Percentiles rank a stretch among this genome's conserved stretches.
Evolutionary conservation across 805 yeast genomes (phyloP).

Genomic region (Saturnispora mendoncae): DNA sequence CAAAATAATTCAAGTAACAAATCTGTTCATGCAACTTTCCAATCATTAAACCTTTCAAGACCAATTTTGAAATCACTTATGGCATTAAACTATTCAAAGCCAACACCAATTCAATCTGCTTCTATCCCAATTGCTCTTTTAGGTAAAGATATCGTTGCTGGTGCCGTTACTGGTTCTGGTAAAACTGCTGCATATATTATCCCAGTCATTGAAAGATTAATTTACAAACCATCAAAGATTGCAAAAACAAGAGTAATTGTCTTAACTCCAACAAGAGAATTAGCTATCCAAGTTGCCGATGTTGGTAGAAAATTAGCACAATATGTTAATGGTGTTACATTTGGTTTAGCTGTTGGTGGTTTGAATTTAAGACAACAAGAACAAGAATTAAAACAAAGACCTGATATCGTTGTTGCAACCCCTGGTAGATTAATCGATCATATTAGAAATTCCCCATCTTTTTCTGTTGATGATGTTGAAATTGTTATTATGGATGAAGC

Average conservation of each 20-base stretch:
- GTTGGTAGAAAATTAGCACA: conserved; percentile 82
- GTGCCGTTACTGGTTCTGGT: conserved; percentile 99
- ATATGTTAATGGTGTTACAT: conserved; percentile 65
- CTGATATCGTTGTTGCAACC: conserved; percentile 94
- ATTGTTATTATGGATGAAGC: conserved; percentile 95
- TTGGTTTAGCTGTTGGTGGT: conserved; percentile 98
- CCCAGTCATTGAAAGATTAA: conserved; percentile 85
- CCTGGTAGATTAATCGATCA: conserved; percentile 99
- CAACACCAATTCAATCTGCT: conserved; percentile 91
- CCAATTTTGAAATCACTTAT: conserved; percentile 81
- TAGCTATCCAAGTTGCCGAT: conserved; percentile 92
- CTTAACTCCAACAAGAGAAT: conserved; percentile 93
- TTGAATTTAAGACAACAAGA: conserved; percentile 91
- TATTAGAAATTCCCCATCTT: conserved; percentile 87
- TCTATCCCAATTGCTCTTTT: conserved; percentile 86
- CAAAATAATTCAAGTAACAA: conserved; percentile 36
- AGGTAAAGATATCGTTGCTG: conserved; percentile 97
- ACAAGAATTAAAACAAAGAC: conserved; percentile 83
- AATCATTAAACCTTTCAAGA: conserved; percentile 72
- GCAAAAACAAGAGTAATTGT: conserved; percentile 88
- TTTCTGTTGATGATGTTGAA: conserved; percentile 84
- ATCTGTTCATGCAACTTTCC: conserved; percentile 56
- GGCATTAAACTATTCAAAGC: conserved; percentile 73
- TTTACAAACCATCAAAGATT: conserved; percentile 78
- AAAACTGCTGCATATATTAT: conserved; percentile 98